Conservation (phyloP, 2,329 filamentous ascomycete genomes). For the Nigrospora oryzae region DNA sequence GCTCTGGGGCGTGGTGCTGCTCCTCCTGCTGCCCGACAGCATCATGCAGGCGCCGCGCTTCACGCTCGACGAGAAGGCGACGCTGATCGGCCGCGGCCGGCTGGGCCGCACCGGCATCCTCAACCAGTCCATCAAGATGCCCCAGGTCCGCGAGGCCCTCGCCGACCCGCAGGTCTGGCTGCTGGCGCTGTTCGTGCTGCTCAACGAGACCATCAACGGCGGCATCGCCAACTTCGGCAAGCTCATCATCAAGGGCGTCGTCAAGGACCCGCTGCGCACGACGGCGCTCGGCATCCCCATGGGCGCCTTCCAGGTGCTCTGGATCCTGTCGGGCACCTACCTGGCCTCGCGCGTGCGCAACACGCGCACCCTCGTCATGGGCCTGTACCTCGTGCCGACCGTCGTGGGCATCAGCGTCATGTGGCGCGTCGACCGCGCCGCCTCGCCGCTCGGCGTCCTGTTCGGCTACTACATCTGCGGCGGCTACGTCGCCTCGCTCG, state of each 20-base stretch:
- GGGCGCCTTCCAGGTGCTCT: slow-evolving; percentile 44
- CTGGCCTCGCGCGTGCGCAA: slow-evolving; percentile 42
- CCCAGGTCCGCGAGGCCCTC: slow-evolving; percentile 38
- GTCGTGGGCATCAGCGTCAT: slow-evolving; percentile 38
- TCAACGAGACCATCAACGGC: slow-evolving; percentile 45
- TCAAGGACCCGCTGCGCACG: slow-evolving; percentile 31
- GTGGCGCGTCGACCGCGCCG: slow-evolving; percentile 34
- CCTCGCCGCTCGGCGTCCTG: slow-evolving; percentile 35
- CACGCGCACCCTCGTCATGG: slow-evolving; percentile 42
- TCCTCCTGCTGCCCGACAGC: slow-evolving; percentile 32
- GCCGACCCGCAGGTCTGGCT: slow-evolving; percentile 35
- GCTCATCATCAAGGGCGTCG: slow-evolving; percentile 43
- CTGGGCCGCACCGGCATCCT: slow-evolving; percentile 32
- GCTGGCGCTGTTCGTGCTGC: slow-evolving; percentile 32
- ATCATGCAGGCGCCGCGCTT: slow-evolving; percentile 32
- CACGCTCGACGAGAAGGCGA: slow-evolving; percentile 30
- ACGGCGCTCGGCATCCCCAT: slow-evolving; percentile 45
- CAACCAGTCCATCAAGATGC: slow-evolving; percentile 35
- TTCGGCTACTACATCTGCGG: slow-evolving; percentile 43
- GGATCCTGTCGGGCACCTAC: slow-evolving; percentile 42
- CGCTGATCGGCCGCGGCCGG: slow-evolving; percentile 28
- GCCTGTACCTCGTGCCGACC: slow-evolving; percentile 40
- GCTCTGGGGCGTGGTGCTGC: slow-evolving; percentile 27
- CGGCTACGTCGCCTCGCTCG: slow-evolving; percentile 39
- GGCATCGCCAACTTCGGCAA: slow-evolving; percentile 47